Conservation (phyloP, 108 stramenopile species). For the Mayamaea pseudoterrestris region DNA sequence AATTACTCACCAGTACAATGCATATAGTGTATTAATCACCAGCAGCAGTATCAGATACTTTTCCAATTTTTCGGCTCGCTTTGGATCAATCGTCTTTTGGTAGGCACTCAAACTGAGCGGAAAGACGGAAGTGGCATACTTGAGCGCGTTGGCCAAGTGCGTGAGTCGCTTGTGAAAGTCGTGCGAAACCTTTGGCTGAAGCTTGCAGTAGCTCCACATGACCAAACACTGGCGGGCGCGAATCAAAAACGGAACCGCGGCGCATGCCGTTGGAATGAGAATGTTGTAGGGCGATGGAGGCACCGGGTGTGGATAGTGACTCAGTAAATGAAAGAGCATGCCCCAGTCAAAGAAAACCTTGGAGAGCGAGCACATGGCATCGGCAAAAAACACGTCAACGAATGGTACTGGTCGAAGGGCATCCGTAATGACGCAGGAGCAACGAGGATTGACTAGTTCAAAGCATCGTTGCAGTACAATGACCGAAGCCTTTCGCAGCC, state of each 20-base stretch:
- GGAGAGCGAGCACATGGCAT: slow-evolving; percentile 70
- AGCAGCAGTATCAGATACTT: slow-evolving; percentile 39
- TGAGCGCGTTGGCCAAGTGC: slow-evolving; percentile 72
- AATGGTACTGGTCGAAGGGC: slow-evolving; percentile 63
- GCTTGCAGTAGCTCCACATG: slow-evolving; percentile 56
- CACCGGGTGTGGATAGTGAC: slow-evolving; percentile 61
- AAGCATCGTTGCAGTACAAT: slow-evolving; percentile 46
- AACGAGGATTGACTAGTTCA: slow-evolving; percentile 66
- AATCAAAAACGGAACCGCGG: slow-evolving; percentile 67
- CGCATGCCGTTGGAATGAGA: slow-evolving; percentile 51
- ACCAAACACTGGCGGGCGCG: slow-evolving; percentile 76
- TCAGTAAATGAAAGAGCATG: slow-evolving; percentile 63
- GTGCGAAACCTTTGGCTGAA: slow-evolving; percentile 36
- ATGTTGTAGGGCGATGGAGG: slow-evolving; percentile 53
- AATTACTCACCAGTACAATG: slow-evolving; percentile 73
- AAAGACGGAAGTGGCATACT: slow-evolving; percentile 67
- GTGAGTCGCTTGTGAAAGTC: slow-evolving; percentile 56
- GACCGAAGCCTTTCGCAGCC: slow-evolving; percentile 42
- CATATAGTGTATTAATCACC: slow-evolving; percentile 59
- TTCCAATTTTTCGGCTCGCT: slow-evolving; percentile 31
- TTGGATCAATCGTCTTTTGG: slow-evolving; percentile 41
- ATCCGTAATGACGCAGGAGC: slow-evolving; percentile 25
- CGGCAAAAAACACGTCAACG: slow-evolving; percentile 78
- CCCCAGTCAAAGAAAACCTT: slow-evolving; percentile 89
- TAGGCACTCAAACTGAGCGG: slow-evolving; percentile 69